These are phyloP conservation scores for Termitomyces sp. DNA, from an alignment of 768 basidiomycete genomes.

Conservation along the genomic window DNA sequence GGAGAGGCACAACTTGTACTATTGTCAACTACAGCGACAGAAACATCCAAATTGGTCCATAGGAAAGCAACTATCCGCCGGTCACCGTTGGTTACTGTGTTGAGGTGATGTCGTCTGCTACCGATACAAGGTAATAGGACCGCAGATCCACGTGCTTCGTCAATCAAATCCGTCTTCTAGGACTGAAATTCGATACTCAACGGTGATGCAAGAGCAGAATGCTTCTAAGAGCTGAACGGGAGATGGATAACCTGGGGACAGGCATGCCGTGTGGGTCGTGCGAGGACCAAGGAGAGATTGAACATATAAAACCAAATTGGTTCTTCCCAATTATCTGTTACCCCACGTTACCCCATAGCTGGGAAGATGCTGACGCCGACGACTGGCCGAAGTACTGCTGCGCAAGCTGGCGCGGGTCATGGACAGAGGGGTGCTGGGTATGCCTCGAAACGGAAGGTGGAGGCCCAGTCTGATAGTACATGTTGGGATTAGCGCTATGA, in stretches of 20 bases:
- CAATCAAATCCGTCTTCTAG: constrained; percentile 1
- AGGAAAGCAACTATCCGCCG: constrained; percentile 2
- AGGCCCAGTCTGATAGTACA: constrained; percentile 20
- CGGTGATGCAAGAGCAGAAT: neutral
- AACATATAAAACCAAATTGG: neutral
- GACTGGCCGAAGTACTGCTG: constrained; percentile 26
- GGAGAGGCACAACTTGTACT: constrained; percentile 3
- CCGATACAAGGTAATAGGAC: neutral
- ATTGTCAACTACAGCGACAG: constrained; percentile 9
- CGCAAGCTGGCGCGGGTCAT: constrained; percentile 24
- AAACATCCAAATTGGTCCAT: constrained; percentile 11
- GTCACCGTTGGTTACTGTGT: neutral
- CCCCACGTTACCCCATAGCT: constrained; percentile 33
- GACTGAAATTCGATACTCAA: neutral
- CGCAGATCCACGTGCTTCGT: constrained; percentile 2
- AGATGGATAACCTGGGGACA: constrained; percentile 1
- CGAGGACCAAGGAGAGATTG: neutral
- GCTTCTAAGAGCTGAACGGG: constrained; percentile 4
- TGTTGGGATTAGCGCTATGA: constrained; percentile 7
- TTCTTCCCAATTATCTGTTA: constrained; percentile 14
- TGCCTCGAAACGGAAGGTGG: constrained; percentile 13
- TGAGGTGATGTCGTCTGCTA: neutral
- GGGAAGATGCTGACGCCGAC: constrained; percentile 21
- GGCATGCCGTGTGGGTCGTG: constrained; percentile 5
- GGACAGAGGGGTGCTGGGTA: constrained; percentile 26